Percentiles rank a stretch among this genome's conserved stretches.
Conservation (phyloP, 1,284 basidiomycete species). For the Neotropicomus parvogracilis region DNA sequence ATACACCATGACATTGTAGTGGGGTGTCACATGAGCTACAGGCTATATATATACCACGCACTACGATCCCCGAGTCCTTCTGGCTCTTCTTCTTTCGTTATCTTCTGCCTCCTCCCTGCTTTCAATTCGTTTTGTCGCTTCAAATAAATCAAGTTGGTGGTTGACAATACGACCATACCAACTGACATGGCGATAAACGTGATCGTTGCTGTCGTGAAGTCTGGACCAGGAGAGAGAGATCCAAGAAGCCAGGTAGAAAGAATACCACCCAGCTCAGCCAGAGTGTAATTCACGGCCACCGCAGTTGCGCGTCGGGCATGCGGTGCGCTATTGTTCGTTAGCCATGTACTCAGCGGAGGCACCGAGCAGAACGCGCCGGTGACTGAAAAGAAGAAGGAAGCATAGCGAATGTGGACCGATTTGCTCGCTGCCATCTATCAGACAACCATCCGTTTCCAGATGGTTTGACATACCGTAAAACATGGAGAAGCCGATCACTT, state of each 20-base stretch:
- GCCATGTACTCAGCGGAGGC: slow-evolving; percentile 49
- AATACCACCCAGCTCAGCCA: slow-evolving; percentile 55
- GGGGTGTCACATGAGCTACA: no score
- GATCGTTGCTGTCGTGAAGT: slow-evolving; percentile 40
- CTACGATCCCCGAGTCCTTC: slow-evolving; percentile 29
- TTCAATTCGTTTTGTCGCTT: slow-evolving; percentile 24
- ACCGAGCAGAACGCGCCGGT: slow-evolving; percentile 43
- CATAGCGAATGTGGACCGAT: slow-evolving; percentile 42
- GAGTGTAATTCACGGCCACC: slow-evolving; percentile 48
- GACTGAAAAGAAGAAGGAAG: slow-evolving; percentile 49
- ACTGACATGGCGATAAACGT: slow-evolving; percentile 38
- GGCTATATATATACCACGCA: slow-evolving; percentile 32
- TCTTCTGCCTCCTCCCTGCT: slow-evolving; percentile 13
- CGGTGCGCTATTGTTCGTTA: slow-evolving; percentile 58
- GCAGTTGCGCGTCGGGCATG: slow-evolving; percentile 52
- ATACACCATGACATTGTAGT: no score
- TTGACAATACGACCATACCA: slow-evolving; percentile 31
- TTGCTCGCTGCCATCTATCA: slow-evolving; percentile 16
- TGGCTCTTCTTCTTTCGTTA: slow-evolving; percentile 20
- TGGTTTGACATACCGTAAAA: slow-evolving; percentile 40
- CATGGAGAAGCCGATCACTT: slow-evolving; percentile 44
- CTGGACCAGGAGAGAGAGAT: slow-evolving; percentile 39
- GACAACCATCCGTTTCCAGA: neutral
- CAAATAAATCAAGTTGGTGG: slow-evolving; percentile 30
- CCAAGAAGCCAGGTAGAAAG: slow-evolving; percentile 53